A percentile compares a stretch with the other conserved stretches of the same genome.
Evolutionary conservation across 1,284 basidiomycete genomes (phyloP).

Genomic region (Rhodotorula sp.): DNA sequence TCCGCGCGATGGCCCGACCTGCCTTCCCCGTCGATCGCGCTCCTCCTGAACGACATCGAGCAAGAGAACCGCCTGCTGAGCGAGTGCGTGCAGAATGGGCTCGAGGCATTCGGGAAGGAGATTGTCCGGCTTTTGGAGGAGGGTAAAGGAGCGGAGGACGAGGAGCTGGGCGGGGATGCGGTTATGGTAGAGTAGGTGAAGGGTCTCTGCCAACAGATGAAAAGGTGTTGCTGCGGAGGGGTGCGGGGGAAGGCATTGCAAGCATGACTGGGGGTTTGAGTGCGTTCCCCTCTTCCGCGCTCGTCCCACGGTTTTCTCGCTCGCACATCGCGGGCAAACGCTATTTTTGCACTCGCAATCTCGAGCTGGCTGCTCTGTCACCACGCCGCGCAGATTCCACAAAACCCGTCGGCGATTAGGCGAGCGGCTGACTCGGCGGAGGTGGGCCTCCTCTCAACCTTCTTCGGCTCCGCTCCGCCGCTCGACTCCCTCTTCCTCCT

Average conservation of each 20-base stretch:
- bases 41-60: slow-evolving; percentile 46
- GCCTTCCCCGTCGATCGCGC: slow-evolving; percentile 35
- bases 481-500: background rate
- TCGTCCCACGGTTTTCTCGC: too few relatives aligned
- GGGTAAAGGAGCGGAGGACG: slow-evolving; percentile 39
- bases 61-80: slow-evolving; percentile 39
- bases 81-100: slow-evolving; percentile 14
- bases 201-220: too few relatives aligned
- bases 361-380: too few relatives aligned
- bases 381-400: too few relatives aligned
- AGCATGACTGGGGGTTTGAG: too few relatives aligned
- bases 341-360: too few relatives aligned
- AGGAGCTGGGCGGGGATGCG: slow-evolving; percentile 40
- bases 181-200: slow-evolving; percentile 20
- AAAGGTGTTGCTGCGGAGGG: too few relatives aligned
- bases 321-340: too few relatives aligned
- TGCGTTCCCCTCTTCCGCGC: too few relatives aligned
- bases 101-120: slow-evolving; percentile 27
- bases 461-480: background rate
- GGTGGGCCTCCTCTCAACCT: background rate
- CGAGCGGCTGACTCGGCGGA: background rate
- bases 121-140: slow-evolving; percentile 9
- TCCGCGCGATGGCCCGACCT: slow-evolving; percentile 4
- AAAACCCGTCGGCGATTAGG: too few relatives aligned
- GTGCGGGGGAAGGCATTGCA: too few relatives aligned